These are phyloP conservation scores for Coemansia sp. DNA, from an alignment of 192 early-diverging fungal genomes.

Conservation along the genomic window DNA sequence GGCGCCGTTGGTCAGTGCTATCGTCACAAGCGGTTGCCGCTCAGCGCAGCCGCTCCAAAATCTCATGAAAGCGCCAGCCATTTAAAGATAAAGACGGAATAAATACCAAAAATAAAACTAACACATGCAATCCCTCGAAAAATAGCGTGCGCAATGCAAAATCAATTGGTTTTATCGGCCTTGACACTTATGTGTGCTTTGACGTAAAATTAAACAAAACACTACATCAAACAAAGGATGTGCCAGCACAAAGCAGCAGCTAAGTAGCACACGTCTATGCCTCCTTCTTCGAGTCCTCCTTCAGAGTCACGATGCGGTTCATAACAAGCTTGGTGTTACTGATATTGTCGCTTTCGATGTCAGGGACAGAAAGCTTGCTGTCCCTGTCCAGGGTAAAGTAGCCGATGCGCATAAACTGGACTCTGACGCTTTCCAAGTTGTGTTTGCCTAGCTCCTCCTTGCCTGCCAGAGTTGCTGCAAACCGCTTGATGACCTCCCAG, in stretches of 20 bases:
- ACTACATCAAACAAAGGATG: too few species aligned
- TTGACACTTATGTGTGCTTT: neutral
- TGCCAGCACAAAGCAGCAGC: too few species aligned
- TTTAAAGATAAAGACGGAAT: neutral
- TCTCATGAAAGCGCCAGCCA: neutral
- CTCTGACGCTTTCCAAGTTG: slow-evolving; percentile 77
- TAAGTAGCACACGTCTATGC: neutral
- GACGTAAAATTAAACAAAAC: neutral
- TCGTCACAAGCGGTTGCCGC: slow-evolving; percentile 61
- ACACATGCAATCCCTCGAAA: too few species aligned
- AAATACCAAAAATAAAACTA: neutral
- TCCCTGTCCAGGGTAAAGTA: slow-evolving; percentile 98
- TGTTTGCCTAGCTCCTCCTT: slow-evolving; percentile 59
- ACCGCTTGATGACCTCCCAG: slow-evolving; percentile 61
- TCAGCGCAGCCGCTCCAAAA: slow-evolving; percentile 29
- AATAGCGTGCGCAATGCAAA: too few species aligned
- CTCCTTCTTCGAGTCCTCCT: slow-evolving; percentile 62
- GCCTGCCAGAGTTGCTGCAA: slow-evolving; percentile 38
- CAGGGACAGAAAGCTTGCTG: slow-evolving; percentile 62
- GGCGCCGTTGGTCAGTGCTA: slow-evolving; percentile 64
- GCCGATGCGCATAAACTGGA: slow-evolving; percentile 94
- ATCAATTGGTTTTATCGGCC: neutral
- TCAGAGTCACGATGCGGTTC: slow-evolving; percentile 69
- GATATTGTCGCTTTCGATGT: slow-evolving; percentile 59
- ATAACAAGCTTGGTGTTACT: slow-evolving; percentile 61